These are phyloP conservation scores for Protoeuglena noctilucae DNA, from an alignment of 139 green algal genomes.

Conservation along the genomic window DNA sequence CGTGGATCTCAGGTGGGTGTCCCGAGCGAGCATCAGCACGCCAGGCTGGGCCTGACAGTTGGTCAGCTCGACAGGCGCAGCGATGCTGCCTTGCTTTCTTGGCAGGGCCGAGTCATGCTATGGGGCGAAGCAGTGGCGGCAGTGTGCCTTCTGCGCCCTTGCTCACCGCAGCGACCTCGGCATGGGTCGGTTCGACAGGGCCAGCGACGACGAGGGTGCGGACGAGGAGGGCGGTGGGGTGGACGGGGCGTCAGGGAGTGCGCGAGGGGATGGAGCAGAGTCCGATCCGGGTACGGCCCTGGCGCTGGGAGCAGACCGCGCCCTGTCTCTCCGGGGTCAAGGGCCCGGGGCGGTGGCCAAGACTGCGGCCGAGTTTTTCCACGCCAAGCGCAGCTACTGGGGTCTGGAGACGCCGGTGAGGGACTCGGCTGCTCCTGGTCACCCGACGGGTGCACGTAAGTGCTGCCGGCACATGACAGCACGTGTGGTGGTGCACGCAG, in stretches of 20 bases:
- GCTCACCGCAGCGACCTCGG: no score
- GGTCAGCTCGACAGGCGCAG: neutral
- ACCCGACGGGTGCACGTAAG: no score
- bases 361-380: neutral
- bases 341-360: neutral
- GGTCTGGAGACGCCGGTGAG: no score
- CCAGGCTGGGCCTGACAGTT: no score
- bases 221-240: neutral
- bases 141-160: no score
- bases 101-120: neutral
- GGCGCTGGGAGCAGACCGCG: neutral
- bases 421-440: no score
- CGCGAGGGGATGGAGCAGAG: neutral
- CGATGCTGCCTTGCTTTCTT: neutral
- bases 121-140: no score
- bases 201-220: neutral
- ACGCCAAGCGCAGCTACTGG: neutral
- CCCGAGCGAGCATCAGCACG: no score
- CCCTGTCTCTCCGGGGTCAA: no score
- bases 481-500: no score
- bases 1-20: no score
- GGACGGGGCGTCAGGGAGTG: neutral
- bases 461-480: no score
- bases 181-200: neutral
- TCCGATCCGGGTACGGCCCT: neutral